Percentiles rank a stretch among this genome's conserved stretches.
Conservation (phyloP, 1,139 yeast species). For the Hansenula sp. region DNA sequence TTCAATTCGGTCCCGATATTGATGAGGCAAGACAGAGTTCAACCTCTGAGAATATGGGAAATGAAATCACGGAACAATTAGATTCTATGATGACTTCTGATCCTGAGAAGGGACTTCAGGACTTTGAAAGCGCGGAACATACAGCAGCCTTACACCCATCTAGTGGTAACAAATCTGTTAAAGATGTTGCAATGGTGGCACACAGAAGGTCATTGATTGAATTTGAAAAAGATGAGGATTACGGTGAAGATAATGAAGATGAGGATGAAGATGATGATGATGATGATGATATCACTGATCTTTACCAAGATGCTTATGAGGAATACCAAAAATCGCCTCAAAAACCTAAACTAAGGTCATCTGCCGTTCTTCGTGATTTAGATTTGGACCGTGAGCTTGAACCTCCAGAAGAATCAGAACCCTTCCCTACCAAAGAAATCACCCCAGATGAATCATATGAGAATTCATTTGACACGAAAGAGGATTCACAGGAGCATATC, state of each 20-base stretch:
- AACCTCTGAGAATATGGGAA: background rate
- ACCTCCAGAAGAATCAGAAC: constrained; percentile 1
- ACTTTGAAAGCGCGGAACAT: too few relatives aligned
- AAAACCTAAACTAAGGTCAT: background rate
- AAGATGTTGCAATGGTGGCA: constrained; percentile 18
- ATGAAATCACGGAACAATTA: background rate
- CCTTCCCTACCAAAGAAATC: constrained; percentile 2
- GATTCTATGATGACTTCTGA: background rate
- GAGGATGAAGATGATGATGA: constrained; percentile 10
- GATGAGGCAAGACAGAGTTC: background rate
- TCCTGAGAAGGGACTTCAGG: background rate
- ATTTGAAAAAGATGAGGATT: constrained; percentile 13
- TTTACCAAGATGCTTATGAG: constrained; percentile 12
- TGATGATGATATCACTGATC: constrained; percentile 19
- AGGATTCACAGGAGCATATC: constrained; percentile 9
- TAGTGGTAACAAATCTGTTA: constrained; percentile 5
- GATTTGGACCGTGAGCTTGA: background rate
- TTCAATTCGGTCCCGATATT: background rate
- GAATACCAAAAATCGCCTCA: constrained; percentile 3
- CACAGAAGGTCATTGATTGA: constrained; percentile 16
- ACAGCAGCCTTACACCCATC: background rate
- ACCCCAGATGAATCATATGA: constrained; percentile 15
- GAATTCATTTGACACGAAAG: constrained; percentile 1
- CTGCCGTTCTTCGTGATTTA: background rate
- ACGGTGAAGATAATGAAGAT: constrained; percentile 11